phyloP scores from a whole-genome alignment of 2,329 filamentous ascomycete genomes.

The Phyllosticta citrichinensis region DNA sequence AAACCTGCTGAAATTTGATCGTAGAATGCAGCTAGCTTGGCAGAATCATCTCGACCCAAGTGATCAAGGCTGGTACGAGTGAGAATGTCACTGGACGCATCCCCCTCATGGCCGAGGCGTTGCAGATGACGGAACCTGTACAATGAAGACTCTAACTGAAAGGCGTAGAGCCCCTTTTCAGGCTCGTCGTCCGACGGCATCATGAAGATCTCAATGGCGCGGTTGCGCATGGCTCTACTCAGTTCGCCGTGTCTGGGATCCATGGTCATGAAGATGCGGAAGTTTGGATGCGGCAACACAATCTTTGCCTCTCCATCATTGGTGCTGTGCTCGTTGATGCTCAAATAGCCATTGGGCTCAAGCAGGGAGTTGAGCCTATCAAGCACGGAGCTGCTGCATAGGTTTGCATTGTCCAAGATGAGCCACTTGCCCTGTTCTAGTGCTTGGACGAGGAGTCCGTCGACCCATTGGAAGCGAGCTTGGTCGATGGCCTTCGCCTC shows the following conservation, averaged over 20 bases:
- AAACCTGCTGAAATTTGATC: slow-evolving; percentile 16
- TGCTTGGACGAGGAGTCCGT: slow-evolving; percentile 83
- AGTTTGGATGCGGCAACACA: slow-evolving; percentile 72
- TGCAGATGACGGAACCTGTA: slow-evolving; percentile 29
- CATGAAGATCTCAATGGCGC: slow-evolving; percentile 82
- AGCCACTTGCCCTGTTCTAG: slow-evolving; percentile 83
- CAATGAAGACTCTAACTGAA: slow-evolving; percentile 27
- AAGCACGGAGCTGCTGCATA: slow-evolving; percentile 89
- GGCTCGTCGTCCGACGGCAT: slow-evolving; percentile 15
- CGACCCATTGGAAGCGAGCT: slow-evolving; percentile 90
- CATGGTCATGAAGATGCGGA: slow-evolving; percentile 88
- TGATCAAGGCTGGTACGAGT: slow-evolving; percentile 24
- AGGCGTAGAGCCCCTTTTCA: slow-evolving; percentile 12
- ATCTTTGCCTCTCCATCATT: slow-evolving; percentile 70
- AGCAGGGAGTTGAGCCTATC: slow-evolving; percentile 91
- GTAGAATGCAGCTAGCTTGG: slow-evolving; percentile 21
- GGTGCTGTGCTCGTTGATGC: slow-evolving; percentile 87
- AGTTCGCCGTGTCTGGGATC: slow-evolving; percentile 88
- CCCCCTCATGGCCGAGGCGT: slow-evolving; percentile 7
- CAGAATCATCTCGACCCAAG: slow-evolving; percentile 24
- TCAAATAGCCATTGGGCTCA: slow-evolving; percentile 77
- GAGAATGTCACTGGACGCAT: slow-evolving; percentile 8
- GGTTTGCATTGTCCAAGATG: slow-evolving; percentile 91
- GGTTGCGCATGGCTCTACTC: slow-evolving; percentile 92
- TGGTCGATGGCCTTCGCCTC: slow-evolving; percentile 52